Conservation (phyloP, 2,329 filamentous ascomycete species). For the Aspergillus sp. region DNA sequence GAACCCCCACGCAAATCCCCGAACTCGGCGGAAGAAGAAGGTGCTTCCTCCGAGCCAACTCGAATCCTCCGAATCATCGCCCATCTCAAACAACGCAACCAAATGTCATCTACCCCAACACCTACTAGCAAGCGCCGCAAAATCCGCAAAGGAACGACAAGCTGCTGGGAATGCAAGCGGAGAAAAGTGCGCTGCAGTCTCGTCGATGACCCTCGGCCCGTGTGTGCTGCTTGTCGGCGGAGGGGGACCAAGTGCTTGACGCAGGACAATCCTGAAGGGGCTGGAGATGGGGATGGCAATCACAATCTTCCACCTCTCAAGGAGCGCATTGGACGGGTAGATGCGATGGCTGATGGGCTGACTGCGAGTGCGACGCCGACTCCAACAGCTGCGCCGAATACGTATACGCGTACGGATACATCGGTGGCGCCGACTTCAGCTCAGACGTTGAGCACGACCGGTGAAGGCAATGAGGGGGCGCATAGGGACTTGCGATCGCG, state of each 20-base stretch:
- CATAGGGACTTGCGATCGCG: too few relatives aligned
- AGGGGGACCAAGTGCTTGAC: slow-evolving; percentile 46
- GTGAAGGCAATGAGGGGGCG: too few relatives aligned
- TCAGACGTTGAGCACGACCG: neutral
- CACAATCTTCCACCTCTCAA: neutral
- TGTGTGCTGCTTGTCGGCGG: slow-evolving; percentile 23
- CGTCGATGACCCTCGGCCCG: neutral
- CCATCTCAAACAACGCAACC: too few relatives aligned
- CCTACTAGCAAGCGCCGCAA: slow-evolving; percentile 1
- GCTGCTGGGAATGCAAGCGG: slow-evolving; percentile 17
- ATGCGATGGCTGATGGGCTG: slow-evolving; percentile 39
- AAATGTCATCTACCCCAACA: neutral
- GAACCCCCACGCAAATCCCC: too few relatives aligned
- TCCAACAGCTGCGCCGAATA: slow-evolving; percentile 7
- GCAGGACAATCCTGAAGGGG: slow-evolving; percentile 53
- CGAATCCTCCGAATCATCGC: too few relatives aligned
- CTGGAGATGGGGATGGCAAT: neutral
- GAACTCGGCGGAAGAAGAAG: too few relatives aligned
- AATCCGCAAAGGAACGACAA: slow-evolving; percentile 13
- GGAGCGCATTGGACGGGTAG: neutral
- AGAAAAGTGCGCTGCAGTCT: slow-evolving; percentile 13
- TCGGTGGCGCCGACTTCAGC: neutral
- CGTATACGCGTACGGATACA: neutral
- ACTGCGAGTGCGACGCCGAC: slow-evolving; percentile 42
- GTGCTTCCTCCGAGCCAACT: too few relatives aligned